phyloP scores from a whole-genome alignment of 192 early-diverging fungal genomes.

The Mortierella antarctica region DNA sequence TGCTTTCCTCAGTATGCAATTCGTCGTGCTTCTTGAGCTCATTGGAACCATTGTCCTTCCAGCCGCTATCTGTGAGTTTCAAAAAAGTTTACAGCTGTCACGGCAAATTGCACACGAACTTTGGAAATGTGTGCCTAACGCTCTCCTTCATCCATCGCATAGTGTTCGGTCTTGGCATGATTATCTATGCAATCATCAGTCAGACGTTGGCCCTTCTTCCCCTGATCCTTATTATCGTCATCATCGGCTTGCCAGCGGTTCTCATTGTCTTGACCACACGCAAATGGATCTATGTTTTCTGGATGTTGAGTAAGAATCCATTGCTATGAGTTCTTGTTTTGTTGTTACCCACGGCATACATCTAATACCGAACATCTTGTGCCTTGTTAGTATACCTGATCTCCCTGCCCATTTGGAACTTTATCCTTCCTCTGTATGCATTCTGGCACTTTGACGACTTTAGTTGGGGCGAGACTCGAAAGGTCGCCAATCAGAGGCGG shows the following conservation, averaged over 20 bases:
- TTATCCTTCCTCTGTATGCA: constrained; percentile 90
- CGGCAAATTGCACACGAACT: too few species aligned
- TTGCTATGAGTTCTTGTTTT: not conserved
- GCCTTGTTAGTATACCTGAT: constrained; percentile 71
- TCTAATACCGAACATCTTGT: not conserved
- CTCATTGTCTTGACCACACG: constrained; percentile 79
- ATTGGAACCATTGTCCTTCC: constrained; percentile 81
- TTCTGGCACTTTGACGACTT: constrained; percentile 98
- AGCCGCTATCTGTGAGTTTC: constrained; percentile 61
- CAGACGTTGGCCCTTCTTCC: constrained; percentile 64
- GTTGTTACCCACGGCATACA: not conserved
- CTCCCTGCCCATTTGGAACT: constrained; percentile 94
- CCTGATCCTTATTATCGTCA: constrained; percentile 69
- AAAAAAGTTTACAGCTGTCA: constrained; percentile 41
- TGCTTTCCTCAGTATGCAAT: constrained; percentile 91
- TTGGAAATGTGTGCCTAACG: not conserved
- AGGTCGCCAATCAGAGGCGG: constrained; percentile 76
- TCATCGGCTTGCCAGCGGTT: constrained; percentile 77
- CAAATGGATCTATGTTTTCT: constrained; percentile 78
- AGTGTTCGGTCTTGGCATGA: constrained; percentile 63
- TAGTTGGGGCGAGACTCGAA: constrained; percentile 84
- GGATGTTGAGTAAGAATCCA: constrained; percentile 66
- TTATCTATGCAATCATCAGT: constrained; percentile 57
- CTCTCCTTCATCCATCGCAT: constrained; percentile 1
- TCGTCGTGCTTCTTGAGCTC: constrained; percentile 78